These are phyloP conservation scores for Wickerhamomyces alni DNA, from an alignment of 805 yeast species.

Conservation along the genomic window DNA sequence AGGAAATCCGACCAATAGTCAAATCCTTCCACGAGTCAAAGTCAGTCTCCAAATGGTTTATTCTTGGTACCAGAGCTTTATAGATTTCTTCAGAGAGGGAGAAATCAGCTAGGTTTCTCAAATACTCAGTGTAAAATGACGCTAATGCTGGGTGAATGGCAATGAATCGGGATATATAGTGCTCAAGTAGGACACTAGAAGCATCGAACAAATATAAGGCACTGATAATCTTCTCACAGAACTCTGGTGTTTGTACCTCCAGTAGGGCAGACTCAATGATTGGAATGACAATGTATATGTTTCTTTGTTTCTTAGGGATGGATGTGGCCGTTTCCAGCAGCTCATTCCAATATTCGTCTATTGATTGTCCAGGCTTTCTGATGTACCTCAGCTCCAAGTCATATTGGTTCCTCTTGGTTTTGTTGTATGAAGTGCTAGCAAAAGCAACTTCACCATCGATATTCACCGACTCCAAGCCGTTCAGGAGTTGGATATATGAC, in stretches of 20 bases:
- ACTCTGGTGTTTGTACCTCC: conserved; percentile 1
- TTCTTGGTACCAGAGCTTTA: neutral
- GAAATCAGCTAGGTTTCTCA: conserved; percentile 3
- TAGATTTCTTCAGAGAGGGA: neutral
- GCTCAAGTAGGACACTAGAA: neutral
- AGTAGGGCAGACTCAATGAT: conserved; percentile 13
- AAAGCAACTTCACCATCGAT: conserved; percentile 32
- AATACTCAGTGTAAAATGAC: conserved; percentile 11
- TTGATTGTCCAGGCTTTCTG: conserved; percentile 3
- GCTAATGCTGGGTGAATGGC: conserved; percentile 7
- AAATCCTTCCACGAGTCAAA: conserved; percentile 31
- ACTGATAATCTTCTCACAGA: conserved; percentile 11
- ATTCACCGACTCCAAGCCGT: conserved; percentile 21
- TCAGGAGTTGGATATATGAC: conserved; percentile 34
- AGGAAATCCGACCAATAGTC: conserved; percentile 23
- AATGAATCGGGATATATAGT: conserved; percentile 2
- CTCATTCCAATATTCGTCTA: conserved; percentile 6
- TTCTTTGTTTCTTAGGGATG: conserved; percentile 10
- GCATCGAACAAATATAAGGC: conserved; percentile 6
- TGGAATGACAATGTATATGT: neutral
- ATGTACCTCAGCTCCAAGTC: conserved; percentile 32
- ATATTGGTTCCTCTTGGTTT: conserved; percentile 25
- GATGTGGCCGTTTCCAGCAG: neutral
- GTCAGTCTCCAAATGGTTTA: neutral
- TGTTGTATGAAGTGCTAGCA: conserved; percentile 28